Base-by-base conservation (phyloP, 1,284 basidiomycete genomes). In the Marasmius tenuissimus region DNA sequence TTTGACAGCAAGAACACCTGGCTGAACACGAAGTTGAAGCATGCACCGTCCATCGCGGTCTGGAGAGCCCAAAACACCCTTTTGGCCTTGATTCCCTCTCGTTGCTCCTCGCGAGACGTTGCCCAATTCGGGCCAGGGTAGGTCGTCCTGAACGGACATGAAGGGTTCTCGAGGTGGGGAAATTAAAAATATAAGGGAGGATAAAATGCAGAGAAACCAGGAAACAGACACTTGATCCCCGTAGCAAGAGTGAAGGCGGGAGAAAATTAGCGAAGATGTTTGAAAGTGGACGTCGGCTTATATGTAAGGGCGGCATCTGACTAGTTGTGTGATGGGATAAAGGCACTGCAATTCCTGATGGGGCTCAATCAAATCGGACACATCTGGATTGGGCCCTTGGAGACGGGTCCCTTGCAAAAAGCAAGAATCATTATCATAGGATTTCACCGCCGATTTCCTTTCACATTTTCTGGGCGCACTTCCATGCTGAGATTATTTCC, bases 61-160 rank as follows among this genome's bases (percentile, higher is more conserved):
- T 35, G 88, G 79, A 61, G 84, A 78, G 22, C 87, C 84, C 34
- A 92, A 76, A 53, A 85, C 86, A 65, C 89, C 89, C 70, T 92
- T 92, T 70, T 91, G 89, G 56, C 89, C 89, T 78, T 92, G 89
- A 74, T 92, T 92, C 61, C 89, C 89, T 72, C 89, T 78, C 58
- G 90, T 92, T n/a, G 89, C 89, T 58, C 89, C 89, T 63, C 89
- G 84, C 61, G 90, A 90, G 66, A 92, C 89, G 69, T 92, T 92
- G 65, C 89, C 90, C 66, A 91, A 80, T 75, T 92, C 89, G 65
- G 90, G 90, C 89, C 89, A 92, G 37, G 89, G 90, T 57, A 92
- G 80, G 79, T 92, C 89, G 78, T 92, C 90, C 63, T 74, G 71
- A 62, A 84, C 72, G 78, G 90, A 73, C 76, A 80, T 80, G 59